phyloP scores from a whole-genome alignment of 129 eudicot genomes.

The Calendula officinalis region DNA sequence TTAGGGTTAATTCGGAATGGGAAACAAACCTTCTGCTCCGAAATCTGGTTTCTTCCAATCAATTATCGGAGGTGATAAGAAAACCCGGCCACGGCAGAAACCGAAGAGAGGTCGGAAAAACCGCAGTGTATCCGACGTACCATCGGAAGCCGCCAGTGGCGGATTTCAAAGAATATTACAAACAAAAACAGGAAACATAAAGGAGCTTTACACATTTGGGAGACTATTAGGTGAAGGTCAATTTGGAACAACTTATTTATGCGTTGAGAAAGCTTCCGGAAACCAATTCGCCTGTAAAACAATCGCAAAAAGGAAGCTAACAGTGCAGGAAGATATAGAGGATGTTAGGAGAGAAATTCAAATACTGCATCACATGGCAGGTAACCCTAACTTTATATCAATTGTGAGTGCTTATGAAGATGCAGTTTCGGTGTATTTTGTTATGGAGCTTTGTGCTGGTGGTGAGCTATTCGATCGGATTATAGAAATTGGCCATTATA shows the following conservation, averaged over 20 bases:
- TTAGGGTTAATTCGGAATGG: conserved; percentile 16
- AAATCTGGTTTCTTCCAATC: conserved; percentile 17
- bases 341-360: conserved; percentile 89
- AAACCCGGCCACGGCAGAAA: conserved; percentile 17
- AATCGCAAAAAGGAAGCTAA: conserved; percentile 66
- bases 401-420: conserved; percentile 82
- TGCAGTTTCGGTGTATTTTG: conserved; percentile 67
- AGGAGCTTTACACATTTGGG: conserved; percentile 64
- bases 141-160: conserved; percentile 18
- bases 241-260: conserved; percentile 67
- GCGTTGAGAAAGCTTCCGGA: conserved; percentile 50
- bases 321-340: conserved; percentile 70
- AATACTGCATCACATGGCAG: conserved; percentile 84
- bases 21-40: conserved; percentile 22
- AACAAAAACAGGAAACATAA: conserved; percentile 67
- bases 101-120: conserved; percentile 1
- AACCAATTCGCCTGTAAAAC: conserved; percentile 74
- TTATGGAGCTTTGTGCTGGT: conserved; percentile 85
- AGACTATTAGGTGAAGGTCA: conserved; percentile 86
- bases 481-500: conserved; percentile 67
- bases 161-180: conserved; percentile 58
- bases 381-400: conserved; percentile 65
- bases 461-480: conserved; percentile 91
- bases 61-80: background rate
- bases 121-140: conserved; percentile 1